phyloP scores from a whole-genome alignment of 768 basidiomycete genomes.

The Multifurca ochricompacta region DNA sequence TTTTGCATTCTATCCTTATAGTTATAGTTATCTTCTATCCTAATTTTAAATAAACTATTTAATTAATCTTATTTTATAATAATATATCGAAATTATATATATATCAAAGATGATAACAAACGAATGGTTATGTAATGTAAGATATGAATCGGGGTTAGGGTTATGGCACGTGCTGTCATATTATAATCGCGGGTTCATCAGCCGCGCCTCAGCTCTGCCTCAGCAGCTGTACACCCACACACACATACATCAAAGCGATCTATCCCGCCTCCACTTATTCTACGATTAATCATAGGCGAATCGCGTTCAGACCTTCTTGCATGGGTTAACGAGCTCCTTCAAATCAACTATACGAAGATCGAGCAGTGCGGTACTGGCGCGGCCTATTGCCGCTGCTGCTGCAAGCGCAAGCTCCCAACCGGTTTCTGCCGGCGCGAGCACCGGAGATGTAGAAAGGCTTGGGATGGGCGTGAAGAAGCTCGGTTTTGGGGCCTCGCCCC shows the following conservation, averaged over 20 bases:
- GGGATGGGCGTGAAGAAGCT: conserved; percentile 71
- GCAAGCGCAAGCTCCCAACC: conserved; percentile 26
- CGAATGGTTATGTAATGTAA: too few relatives aligned
- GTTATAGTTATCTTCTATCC: too few relatives aligned
- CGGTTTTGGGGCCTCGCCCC: conserved; percentile 79
- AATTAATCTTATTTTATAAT: too few relatives aligned
- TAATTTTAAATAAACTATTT: too few relatives aligned
- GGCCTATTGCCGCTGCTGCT: too few relatives aligned
- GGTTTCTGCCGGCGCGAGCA: conserved; percentile 33
- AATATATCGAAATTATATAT: too few relatives aligned
- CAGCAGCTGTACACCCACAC: too few relatives aligned
- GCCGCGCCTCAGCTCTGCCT: too few relatives aligned
- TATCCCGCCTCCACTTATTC: neutral
- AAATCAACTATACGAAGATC: conserved; percentile 85
- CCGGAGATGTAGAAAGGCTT: conserved; percentile 46
- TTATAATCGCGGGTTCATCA: conserved; percentile 4
- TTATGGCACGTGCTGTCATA: neutral
- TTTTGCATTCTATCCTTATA: too few relatives aligned
- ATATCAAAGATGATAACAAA: too few relatives aligned
- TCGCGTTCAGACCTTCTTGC: conserved; percentile 81
- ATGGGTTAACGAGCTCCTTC: conserved; percentile 93
- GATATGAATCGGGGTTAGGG: conserved; percentile 11
- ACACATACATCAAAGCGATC: neutral
- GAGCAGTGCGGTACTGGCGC: conserved; percentile 89
- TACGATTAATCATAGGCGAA: conserved; percentile 43